A percentile compares a stretch with the other conserved stretches of the same genome.
phyloP scores from a whole-genome alignment of 176 grass and related monocot species.

The Pharus latifolius region DNA sequence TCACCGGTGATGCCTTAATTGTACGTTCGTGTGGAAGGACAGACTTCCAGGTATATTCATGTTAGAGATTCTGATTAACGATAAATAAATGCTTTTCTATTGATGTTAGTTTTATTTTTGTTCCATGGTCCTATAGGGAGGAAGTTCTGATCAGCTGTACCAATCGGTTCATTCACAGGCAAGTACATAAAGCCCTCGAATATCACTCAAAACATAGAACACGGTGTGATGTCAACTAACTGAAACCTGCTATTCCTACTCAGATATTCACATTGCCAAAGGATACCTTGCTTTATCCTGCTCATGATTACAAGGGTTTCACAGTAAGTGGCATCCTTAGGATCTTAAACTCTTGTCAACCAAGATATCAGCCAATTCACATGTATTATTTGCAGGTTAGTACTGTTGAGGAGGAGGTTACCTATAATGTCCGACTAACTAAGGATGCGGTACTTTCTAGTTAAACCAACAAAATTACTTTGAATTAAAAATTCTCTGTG shows the following conservation, averaged over 20 bases:
- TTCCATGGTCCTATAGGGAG: constrained; percentile 50
- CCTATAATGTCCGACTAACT: constrained; percentile 66
- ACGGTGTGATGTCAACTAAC: neutral
- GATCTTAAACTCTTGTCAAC: neutral
- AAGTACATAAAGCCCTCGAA: constrained; percentile 18
- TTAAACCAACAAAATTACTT: neutral
- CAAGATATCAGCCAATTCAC: neutral
- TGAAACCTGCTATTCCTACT: neutral
- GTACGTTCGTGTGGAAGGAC: constrained; percentile 93
- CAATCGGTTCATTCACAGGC: constrained; percentile 94
- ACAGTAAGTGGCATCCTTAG: constrained; percentile 31
- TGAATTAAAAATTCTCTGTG: neutral
- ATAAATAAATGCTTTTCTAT: neutral
- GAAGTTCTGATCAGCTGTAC: constrained; percentile 65
- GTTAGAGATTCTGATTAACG: neutral
- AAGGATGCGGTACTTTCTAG: constrained; percentile 69
- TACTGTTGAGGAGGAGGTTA: constrained; percentile 83
- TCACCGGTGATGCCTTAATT: constrained; percentile 86
- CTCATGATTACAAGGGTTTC: constrained; percentile 96
- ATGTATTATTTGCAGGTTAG: constrained; percentile 52
- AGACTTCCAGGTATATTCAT: constrained; percentile 78
- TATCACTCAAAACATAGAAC: neutral
- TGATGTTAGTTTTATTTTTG: neutral
- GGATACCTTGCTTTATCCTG: constrained; percentile 85
- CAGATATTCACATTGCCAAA: constrained; percentile 88